Base-by-base conservation (phyloP, 2,329 filamentous ascomycete genomes). In the Penicillium sp. region DNA sequence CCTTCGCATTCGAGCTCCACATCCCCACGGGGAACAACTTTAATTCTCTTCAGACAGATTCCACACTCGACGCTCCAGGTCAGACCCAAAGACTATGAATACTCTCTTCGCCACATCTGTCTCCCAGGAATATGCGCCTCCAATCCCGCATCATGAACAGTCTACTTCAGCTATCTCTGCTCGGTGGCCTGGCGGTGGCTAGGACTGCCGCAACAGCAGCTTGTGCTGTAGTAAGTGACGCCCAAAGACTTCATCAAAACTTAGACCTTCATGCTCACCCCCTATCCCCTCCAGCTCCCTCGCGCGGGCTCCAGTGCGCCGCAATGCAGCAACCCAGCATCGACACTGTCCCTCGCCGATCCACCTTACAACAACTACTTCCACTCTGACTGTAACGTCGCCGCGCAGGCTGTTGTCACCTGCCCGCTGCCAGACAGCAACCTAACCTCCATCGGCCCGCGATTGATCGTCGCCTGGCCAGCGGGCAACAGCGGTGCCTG, bases 281-380 rank as follows among this genome's bases (percentile, higher is more conserved):
- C 15, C 33, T n/a, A 18, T 15, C 26, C n/a, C 11, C 13, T 18
- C 4, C 23, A 39, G 33, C 26, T 16, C 25, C 26, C 34, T 17
- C 33, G 25, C 7, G 17, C 33, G 9, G 38, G 41, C 14, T 42
- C 41, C 5, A 11, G 11, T 33, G 41, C 36, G 7, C 45, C 48
- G 11, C 16, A 10, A 29, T 53, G 50, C 26, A n/a, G n/a, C 11
- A 33, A 35, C 31, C 8, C 41, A 28, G 20, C 48, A 7, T 45
- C 45, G 3, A 49, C 33, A 3, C 19, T 53, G n/a, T 47, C 50
- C 4, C 38, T 53, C 1, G 74, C 68, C 20, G 78, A 81, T 47
- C 71, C 74, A 1, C 80, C 80, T 0, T 81, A 83, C 44, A 69
- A 79, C 26, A 83, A 84, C 53, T 82, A 79, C 60, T 82, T 84